Percentiles rank a stretch among this genome's conserved stretches.
Conservation (phyloP, 1,284 basidiomycete genomes). For the Tetrapyrgos nigripes region DNA sequence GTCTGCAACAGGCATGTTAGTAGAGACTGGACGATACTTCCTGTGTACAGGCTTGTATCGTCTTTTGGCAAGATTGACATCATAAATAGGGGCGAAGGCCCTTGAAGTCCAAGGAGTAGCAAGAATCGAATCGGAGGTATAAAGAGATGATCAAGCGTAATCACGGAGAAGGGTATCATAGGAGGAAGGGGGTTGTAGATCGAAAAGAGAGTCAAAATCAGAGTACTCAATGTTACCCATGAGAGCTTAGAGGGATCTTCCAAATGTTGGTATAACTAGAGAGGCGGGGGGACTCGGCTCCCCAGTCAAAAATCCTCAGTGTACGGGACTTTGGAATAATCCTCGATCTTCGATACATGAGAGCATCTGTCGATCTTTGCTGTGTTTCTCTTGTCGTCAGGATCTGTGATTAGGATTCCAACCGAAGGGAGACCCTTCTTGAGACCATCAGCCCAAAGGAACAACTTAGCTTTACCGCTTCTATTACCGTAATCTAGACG, state of each 20-base stretch:
- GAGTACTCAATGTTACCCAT: constrained; percentile 20
- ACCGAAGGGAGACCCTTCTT: not conserved
- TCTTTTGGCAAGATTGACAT: not conserved
- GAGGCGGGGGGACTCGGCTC: constrained; percentile 14
- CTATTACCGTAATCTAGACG: constrained; percentile 5
- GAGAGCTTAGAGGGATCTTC: constrained; percentile 21
- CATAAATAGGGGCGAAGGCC: not conserved
- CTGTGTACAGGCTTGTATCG: constrained; percentile 37
- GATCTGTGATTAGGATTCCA: not conserved
- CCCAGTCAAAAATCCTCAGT: constrained; percentile 22
- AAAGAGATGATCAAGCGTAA: not conserved
- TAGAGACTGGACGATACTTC: constrained; percentile 37
- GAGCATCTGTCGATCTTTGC: not conserved
- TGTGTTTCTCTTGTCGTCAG: not conserved
- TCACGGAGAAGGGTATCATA: constrained; percentile 16
- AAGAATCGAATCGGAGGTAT: not conserved
- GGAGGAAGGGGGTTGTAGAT: constrained; percentile 16
- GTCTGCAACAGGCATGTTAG: constrained; percentile 32
- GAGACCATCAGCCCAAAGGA: constrained; percentile 4
- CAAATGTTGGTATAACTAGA: constrained; percentile 12
- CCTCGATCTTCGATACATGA: too few relatives aligned
- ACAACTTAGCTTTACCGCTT: not conserved
- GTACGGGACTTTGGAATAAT: constrained; percentile 10
- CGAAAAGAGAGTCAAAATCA: constrained; percentile 18
- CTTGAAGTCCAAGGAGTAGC: not conserved